phyloP scores from a whole-genome alignment of 176 grass and related monocot species.

The Urochloa ruziziensis region DNA sequence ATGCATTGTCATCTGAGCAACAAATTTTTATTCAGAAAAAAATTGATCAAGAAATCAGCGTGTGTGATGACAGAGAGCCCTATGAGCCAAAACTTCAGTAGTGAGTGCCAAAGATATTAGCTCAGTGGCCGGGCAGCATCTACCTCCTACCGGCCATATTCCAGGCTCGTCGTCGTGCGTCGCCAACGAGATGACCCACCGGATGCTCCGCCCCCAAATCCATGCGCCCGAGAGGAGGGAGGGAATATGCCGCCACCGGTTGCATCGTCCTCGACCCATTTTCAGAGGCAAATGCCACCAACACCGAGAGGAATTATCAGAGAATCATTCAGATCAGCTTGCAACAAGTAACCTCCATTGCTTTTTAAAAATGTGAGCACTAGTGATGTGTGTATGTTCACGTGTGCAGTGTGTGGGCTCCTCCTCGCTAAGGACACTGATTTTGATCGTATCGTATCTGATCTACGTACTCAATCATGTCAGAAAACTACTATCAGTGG shows the following conservation, averaged over 20 bases:
- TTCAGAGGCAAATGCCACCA: neutral
- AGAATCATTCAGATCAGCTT: conserved; percentile 6
- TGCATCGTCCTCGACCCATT: conserved; percentile 12
- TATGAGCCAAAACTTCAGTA: no score
- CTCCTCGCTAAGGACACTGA: no score
- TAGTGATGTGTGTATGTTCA: conserved; percentile 12
- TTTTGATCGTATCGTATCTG: no score
- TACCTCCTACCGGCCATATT: neutral
- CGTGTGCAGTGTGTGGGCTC: neutral
- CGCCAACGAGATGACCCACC: neutral
- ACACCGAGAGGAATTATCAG: neutral
- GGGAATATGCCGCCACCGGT: conserved; percentile 36
- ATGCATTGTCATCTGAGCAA: neutral
- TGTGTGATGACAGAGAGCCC: no score
- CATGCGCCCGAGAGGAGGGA: neutral
- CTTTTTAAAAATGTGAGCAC: neutral
- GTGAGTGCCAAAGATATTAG: neutral
- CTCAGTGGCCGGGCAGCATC: neutral
- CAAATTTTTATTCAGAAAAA: no score
- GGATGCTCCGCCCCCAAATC: conserved; percentile 14
- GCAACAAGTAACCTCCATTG: neutral
- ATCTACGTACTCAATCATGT: no score
- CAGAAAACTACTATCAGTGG: no score
- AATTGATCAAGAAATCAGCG: no score
- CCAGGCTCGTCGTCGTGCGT: neutral